phyloP scores from a whole-genome alignment of 352 stramenopile genomes.

The Aphanomyces stellatus region DNA sequence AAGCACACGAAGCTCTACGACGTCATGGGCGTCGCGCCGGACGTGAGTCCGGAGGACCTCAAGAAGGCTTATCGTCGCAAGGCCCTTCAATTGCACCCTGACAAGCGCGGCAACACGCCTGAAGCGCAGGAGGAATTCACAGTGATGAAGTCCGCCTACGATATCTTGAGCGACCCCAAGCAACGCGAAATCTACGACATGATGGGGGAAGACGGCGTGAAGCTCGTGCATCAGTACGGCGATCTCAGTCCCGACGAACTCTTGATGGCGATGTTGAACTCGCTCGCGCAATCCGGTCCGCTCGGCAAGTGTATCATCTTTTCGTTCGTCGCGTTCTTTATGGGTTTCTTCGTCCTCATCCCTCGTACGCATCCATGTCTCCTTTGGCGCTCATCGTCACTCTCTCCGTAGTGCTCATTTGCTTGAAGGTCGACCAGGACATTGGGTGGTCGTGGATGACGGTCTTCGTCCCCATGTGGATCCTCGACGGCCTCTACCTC shows the following conservation, averaged over 20 bases:
- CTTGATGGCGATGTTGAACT: constrained; percentile 45
- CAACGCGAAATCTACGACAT: constrained; percentile 80
- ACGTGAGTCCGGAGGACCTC: constrained; percentile 75
- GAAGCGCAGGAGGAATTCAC: constrained; percentile 88
- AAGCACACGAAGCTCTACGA: constrained; percentile 40
- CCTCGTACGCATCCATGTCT: constrained; percentile 40
- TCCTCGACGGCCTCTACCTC: constrained; percentile 64
- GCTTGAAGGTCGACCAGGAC: constrained; percentile 58
- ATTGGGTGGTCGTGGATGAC: constrained; percentile 73
- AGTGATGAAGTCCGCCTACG: constrained; percentile 88
- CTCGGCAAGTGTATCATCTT: constrained; percentile 66
- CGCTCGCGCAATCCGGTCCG: constrained; percentile 57
- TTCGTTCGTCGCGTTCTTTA: constrained; percentile 54
- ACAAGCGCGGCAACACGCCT: constrained; percentile 75
- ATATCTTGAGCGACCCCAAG: constrained; percentile 85
- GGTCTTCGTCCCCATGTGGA: constrained; percentile 75
- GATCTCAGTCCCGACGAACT: constrained; percentile 60
- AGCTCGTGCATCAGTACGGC: constrained; percentile 81
- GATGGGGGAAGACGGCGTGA: constrained; percentile 82
- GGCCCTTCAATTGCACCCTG: constrained; percentile 88
- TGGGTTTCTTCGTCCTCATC: constrained; percentile 81
- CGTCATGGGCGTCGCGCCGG: constrained; percentile 61
- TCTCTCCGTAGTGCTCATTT: constrained; percentile 61
- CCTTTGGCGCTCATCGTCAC: background rate
- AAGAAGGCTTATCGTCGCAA: constrained; percentile 90